Conservation (phyloP, 257 asterid genomes). For the Scutellaria barbata region DNA sequence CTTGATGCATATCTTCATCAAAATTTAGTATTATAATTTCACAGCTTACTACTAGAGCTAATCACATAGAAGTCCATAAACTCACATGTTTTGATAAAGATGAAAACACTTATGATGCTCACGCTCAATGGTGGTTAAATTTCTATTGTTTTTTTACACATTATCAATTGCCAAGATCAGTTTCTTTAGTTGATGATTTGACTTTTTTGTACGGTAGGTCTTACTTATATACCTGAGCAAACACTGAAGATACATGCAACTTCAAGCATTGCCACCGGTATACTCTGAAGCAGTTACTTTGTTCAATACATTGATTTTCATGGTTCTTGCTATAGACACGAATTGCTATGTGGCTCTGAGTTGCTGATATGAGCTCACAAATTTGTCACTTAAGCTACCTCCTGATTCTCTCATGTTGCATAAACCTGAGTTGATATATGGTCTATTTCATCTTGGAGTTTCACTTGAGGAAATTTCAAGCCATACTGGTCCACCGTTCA, state of each 20-base stretch:
- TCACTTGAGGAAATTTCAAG: constrained; percentile 3
- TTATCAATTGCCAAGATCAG: constrained; percentile 8
- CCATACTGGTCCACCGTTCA: constrained; percentile 19
- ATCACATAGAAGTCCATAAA: neutral
- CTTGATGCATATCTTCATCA: neutral
- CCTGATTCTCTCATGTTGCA: neutral
- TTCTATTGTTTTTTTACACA: neutral
- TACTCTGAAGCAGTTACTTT: constrained; percentile 45
- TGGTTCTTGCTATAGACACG: constrained; percentile 30
- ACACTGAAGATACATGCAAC: constrained; percentile 90
- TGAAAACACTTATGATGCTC: constrained; percentile 7
- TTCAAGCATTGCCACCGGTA: constrained; percentile 82
- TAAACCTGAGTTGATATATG: neutral
- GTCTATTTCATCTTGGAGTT: constrained; percentile 14
- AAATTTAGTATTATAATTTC: neutral
- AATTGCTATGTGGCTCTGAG: constrained; percentile 26
- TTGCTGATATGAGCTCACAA: constrained; percentile 16
- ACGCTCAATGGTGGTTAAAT: neutral
- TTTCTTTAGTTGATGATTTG: constrained; percentile 30
- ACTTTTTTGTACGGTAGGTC: constrained; percentile 54
- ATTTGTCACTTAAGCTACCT: neutral
- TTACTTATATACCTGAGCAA: constrained; percentile 83
- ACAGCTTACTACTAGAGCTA: constrained; percentile 3
- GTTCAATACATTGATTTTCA: constrained; percentile 19
- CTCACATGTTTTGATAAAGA: neutral